Evolutionary conservation across 106 monocot genomes (phyloP), one percentile per base, ranked within the genome.

Genomic region (Posidonia australis): DNA sequence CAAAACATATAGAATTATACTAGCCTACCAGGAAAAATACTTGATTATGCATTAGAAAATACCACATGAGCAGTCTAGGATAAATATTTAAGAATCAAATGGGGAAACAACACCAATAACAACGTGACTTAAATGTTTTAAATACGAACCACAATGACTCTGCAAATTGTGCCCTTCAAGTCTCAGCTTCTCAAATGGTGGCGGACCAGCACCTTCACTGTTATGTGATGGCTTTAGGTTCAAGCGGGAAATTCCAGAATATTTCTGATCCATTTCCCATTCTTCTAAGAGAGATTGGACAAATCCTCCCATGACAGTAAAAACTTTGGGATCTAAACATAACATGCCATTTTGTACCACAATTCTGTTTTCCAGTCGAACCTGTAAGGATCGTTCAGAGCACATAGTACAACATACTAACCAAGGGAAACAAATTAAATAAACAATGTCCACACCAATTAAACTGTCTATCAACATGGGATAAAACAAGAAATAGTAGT

Each of bases 261-360:
- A 96, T 72, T 86, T 96, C 74, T 69, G 84, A 69, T 74, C 87
- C 75, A 96, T 78, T 44, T 83, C 68, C 96, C 90, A 96, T 51
- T 96, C 96, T 47, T 96, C 96, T 66, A 75, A 79, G 27, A 96
- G 78, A 53, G 87, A 80, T 79, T 84, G 77, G 18, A 96, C 90
- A 51, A 80, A 2, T 52, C 96, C 96, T 57, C 96, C 96, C 51
- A 90, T 36, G 49, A 96, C 46, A 13, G 71, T 82, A 49, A 96
- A 24, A 63, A 54, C 75, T 65, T 84, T 84, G 11, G 86, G 64
- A 70, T 66, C 80, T 65, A 96, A 74, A 76, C 90, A 90, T 62
- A 96, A 55, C 65, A 96, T 84, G 27, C 96, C 96, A 79, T 54
- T 81, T 44, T 81, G 73, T 51, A 90, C 51, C n/a, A 66, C 57